Base-by-base conservation (phyloP, 148 eudicot genomes). In the Camellia sinensis region DNA sequence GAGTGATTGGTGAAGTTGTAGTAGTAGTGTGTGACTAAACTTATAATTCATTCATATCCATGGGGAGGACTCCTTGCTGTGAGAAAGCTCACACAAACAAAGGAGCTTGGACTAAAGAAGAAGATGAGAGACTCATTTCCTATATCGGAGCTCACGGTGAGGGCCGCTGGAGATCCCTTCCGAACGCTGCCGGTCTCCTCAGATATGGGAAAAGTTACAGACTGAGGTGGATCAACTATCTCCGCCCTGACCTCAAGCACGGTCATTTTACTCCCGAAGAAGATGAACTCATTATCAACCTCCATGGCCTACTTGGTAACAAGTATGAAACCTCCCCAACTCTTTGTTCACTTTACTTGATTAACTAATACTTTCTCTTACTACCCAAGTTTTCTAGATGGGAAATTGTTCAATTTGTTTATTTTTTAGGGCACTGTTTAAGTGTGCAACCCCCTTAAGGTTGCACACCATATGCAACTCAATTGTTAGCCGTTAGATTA, bases 21-120 rank as follows among this genome's bases (percentile, higher is more conserved):
- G 72, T 57, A 21, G 57, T 19, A 37, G 22, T 71, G 7, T n/a
- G 57, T n/a, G 57, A 45, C 37, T 46, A 14, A 29, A 29, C 37
- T 29, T 29, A 29, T 29, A 1, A 29, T 29, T 29, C 37, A 29
- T 29, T 29, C 37, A 29, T 29, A 29, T 29, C 37, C 79, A 92
- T 92, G 97, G 97, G 97, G 79, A 90, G 97, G 84, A 90, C 97
- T 80, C 97, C 97, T 46, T 92, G 97, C 68, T 92, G 97, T 80
- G 97, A 92, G 79, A 92, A 92, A 70, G 92, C 97, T 59, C 97
- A 92, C 62, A 92, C 97, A 50, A 92, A 92, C 91, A 92, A 92
- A 88, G 97, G 97, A 53, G 97, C 97, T 12, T 92, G 97, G 97
- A 92, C 91, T 0, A 92, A 92, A 71, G 97, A 92, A 90, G 97